Conservation (phyloP, 257 asterid genomes). For the Przewalskia tangutica region DNA sequence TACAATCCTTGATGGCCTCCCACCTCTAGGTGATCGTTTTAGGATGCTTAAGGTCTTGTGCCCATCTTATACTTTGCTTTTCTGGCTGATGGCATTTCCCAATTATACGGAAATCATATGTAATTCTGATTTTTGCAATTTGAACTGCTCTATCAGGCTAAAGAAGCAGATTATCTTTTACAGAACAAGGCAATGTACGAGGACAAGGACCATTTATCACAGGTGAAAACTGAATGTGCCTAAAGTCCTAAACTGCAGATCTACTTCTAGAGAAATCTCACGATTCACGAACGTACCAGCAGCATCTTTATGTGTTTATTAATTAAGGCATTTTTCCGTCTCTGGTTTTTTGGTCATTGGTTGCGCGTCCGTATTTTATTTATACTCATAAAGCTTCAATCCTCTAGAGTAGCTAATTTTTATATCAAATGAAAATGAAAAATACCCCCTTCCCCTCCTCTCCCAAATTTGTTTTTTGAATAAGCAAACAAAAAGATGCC, state of each 20-base stretch:
- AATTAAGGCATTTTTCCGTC: not conserved
- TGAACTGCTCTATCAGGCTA: conserved; percentile 49
- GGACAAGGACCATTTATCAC: conserved; percentile 92
- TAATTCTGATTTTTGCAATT: conserved; percentile 3
- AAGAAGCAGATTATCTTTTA: conserved; percentile 82
- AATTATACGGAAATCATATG: not conserved
- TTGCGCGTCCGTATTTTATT: not conserved
- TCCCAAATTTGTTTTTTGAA: not conserved
- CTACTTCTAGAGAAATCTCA: not conserved
- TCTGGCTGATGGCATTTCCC: not conserved
- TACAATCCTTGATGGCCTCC: conserved; percentile 56
- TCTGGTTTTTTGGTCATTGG: not conserved
- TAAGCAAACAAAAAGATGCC: not conserved
- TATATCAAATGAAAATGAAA: not conserved
- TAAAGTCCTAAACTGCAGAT: not conserved
- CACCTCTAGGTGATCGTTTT: conserved; percentile 95
- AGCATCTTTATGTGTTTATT: not conserved
- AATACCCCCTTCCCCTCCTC: too few relatives aligned
- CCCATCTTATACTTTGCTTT: conserved; percentile 26
- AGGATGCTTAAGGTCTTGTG: conserved; percentile 87
- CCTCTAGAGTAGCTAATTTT: not conserved
- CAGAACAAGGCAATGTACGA: conserved; percentile 67
- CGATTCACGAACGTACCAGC: not conserved
- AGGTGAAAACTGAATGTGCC: conserved; percentile 33
- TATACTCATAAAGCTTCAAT: not conserved